Evolutionary conservation across 257 asterid genomes (phyloP).

Genomic region (Capsicum rhomboideum): DNA sequence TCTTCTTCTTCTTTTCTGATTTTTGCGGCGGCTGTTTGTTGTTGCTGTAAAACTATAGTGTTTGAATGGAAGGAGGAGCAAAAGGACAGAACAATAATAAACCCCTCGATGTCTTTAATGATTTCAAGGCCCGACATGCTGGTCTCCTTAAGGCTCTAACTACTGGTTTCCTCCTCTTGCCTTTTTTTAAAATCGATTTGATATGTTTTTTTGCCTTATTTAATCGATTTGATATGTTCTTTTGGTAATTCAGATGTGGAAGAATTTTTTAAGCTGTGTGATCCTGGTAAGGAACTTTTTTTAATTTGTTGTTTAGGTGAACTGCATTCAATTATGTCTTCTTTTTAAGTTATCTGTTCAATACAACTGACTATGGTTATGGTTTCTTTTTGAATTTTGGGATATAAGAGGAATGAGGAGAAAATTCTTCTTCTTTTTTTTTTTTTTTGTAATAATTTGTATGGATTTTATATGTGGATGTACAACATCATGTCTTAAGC

Average conservation of each 20-base stretch:
- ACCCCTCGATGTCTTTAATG: slow-evolving; percentile 31
- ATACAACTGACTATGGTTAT: neutral
- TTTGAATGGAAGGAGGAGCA: neutral
- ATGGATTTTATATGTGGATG: no score
- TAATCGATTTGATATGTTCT: neutral
- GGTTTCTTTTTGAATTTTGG: neutral
- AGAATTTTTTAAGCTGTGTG: slow-evolving; percentile 31
- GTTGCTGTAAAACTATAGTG: neutral
- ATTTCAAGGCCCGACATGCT: slow-evolving; percentile 34
- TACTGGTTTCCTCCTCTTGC: slow-evolving; percentile 14
- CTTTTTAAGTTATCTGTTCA: neutral
- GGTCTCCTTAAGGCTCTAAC: slow-evolving; percentile 44
- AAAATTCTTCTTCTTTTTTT: neutral
- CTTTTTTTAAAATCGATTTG: neutral
- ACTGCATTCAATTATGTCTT: neutral
- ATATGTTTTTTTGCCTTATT: neutral
- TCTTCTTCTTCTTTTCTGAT: neutral
- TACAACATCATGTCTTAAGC: no score
- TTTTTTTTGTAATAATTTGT: neutral
- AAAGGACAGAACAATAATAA: slow-evolving; percentile 15
- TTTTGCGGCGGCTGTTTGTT: neutral
- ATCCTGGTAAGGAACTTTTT: slow-evolving; percentile 27
- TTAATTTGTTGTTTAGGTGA: neutral
- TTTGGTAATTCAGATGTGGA: slow-evolving; percentile 26
- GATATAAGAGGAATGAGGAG: neutral